Conservation (phyloP, 257 asterid genomes). For the Jacaranda copaia region DNA sequence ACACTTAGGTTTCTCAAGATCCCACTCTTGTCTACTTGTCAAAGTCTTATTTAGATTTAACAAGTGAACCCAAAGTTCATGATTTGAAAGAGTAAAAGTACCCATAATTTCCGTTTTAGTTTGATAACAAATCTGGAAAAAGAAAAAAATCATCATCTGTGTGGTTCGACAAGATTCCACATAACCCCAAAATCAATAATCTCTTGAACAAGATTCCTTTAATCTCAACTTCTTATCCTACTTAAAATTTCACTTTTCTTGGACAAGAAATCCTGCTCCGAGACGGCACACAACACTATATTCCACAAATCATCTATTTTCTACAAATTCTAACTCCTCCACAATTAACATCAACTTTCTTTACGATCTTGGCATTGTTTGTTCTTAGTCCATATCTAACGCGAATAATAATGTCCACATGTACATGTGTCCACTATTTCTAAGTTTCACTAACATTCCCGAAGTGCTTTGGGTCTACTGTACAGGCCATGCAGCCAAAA, state of each 20-base stretch:
- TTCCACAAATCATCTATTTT: neutral
- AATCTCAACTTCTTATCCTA: neutral
- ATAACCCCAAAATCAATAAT: neutral
- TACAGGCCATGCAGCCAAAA: neutral
- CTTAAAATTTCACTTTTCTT: conserved; percentile 1
- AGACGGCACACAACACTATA: neutral
- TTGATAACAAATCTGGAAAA: neutral
- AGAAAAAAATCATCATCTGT: too few relatives aligned
- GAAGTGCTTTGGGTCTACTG: neutral
- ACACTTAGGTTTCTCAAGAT: too few relatives aligned
- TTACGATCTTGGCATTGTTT: neutral
- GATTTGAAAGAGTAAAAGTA: neutral
- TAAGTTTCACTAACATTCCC: too few relatives aligned
- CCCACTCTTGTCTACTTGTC: too few relatives aligned
- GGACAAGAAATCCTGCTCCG: neutral
- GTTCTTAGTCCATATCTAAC: too few relatives aligned
- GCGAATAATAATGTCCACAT: too few relatives aligned
- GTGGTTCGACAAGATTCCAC: too few relatives aligned
- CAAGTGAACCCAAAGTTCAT: too few relatives aligned
- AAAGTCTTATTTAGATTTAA: too few relatives aligned
- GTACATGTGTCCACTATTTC: too few relatives aligned
- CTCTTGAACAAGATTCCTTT: neutral
- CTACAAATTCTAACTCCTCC: neutral
- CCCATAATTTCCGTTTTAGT: neutral
- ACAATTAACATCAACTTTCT: neutral